phyloP scores from a whole-genome alignment of 768 basidiomycete genomes.

The Boletus eberwhitei region DNA sequence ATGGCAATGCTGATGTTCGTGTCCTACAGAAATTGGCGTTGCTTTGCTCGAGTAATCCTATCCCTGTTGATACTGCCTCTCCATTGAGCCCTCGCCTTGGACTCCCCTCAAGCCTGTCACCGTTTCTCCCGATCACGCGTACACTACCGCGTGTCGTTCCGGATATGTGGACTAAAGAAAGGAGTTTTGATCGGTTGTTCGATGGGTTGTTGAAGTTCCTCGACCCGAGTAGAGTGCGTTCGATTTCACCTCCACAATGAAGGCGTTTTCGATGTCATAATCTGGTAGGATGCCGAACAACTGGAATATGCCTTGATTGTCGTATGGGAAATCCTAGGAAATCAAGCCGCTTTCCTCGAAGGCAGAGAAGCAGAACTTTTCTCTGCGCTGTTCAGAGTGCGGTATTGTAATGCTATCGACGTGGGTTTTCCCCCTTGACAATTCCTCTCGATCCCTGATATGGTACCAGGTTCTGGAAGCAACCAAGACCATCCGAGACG shows the following conservation, averaged over 20 bases:
- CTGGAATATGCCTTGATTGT: constrained; percentile 79
- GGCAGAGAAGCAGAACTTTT: constrained; percentile 79
- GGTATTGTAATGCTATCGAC: constrained; percentile 68
- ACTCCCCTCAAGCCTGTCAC: constrained; percentile 56
- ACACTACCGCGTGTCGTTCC: constrained; percentile 41
- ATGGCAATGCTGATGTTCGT: constrained; percentile 47
- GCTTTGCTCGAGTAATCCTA: constrained; percentile 59
- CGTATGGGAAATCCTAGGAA: constrained; percentile 79
- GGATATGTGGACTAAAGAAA: constrained; percentile 72
- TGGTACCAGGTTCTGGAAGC: constrained; percentile 69
- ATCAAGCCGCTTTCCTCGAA: constrained; percentile 70
- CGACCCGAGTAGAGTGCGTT: constrained; percentile 57
- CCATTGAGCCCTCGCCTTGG: constrained; percentile 51
- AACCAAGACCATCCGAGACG: constrained; percentile 77
- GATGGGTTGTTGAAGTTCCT: constrained; percentile 62
- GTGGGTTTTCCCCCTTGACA: constrained; percentile 40
- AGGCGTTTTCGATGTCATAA: not conserved
- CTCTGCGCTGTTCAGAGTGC: constrained; percentile 61
- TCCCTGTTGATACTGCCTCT: constrained; percentile 40
- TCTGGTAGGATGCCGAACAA: constrained; percentile 52
- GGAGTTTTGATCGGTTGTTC: constrained; percentile 68
- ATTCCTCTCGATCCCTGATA: not conserved
- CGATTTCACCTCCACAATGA: not conserved
- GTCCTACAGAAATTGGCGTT: constrained; percentile 64
- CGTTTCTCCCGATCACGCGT: constrained; percentile 41